Conservation (phyloP, 192 early-diverging fungal species). For the Dissophora globulifera region DNA sequence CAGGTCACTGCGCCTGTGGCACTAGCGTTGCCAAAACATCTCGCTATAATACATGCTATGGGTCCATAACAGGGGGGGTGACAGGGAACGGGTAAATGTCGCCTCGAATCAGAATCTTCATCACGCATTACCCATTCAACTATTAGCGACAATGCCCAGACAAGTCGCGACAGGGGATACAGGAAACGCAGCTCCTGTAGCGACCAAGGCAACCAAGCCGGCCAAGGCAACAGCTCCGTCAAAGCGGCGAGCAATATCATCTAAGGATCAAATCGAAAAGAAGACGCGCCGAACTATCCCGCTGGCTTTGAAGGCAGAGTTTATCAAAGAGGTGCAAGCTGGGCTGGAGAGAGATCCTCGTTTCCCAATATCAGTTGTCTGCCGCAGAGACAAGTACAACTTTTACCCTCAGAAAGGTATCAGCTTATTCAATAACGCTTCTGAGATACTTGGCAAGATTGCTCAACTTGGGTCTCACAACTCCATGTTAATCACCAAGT, state of each 20-base stretch:
- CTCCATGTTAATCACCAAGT: constrained; percentile 1
- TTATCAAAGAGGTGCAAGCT: background rate
- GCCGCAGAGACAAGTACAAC: background rate
- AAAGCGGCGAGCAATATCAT: background rate
- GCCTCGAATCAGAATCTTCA: no score
- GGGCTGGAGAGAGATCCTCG: background rate
- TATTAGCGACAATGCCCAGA: background rate
- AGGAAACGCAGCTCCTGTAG: background rate
- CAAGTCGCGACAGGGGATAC: background rate
- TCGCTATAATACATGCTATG: no score
- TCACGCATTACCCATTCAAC: no score
- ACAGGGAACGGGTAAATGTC: no score
- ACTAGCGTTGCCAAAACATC: no score
- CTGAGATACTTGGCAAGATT: background rate
- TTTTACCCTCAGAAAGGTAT: background rate
- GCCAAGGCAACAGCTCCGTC: background rate
- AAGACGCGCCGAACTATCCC: background rate
- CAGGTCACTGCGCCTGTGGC: no score
- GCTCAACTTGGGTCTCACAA: background rate
- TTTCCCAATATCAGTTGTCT: background rate
- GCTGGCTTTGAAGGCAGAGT: background rate
- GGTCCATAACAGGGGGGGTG: no score
- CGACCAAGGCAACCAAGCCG: background rate
- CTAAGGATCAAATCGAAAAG: background rate
- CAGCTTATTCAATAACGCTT: background rate